These are phyloP conservation scores for Verticillium nonalfalfae DNA, from an alignment of 2,329 filamentous ascomycete species.

Conservation along the genomic window DNA sequence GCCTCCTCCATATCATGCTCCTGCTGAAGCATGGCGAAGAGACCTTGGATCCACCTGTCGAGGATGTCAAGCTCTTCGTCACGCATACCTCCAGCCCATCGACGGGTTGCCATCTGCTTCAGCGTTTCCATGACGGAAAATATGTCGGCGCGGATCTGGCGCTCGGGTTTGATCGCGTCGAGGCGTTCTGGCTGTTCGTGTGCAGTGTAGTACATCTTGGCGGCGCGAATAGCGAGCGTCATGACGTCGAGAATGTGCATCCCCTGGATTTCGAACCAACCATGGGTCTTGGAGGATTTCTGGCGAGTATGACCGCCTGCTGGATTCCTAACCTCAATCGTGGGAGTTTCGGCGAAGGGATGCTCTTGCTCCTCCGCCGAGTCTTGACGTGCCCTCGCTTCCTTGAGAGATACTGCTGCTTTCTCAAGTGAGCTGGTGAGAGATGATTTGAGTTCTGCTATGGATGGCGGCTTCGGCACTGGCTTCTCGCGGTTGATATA, in stretches of 20 bases:
- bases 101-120: constrained; percentile 83
- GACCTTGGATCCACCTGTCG: constrained; percentile 70
- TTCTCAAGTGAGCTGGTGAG: constrained; percentile 64
- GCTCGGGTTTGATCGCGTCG: constrained; percentile 82
- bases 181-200: constrained; percentile 83
- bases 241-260: constrained; percentile 89
- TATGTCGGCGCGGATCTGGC: constrained; percentile 75
- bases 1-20: constrained; percentile 73
- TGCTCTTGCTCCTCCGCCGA: background rate
- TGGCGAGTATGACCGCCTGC: constrained; percentile 22
- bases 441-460: constrained; percentile 65
- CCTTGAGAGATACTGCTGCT: constrained; percentile 60
- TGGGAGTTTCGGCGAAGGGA: constrained; percentile 1
- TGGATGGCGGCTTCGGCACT: constrained; percentile 76
- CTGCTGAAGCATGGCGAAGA: constrained; percentile 67
- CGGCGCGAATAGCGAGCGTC: constrained; percentile 90
- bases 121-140: constrained; percentile 83
- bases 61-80: constrained; percentile 73
- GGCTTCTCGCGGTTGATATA: constrained; percentile 82
- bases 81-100: constrained; percentile 77
- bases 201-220: constrained; percentile 92
- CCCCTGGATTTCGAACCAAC: constrained; percentile 83
- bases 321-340: constrained; percentile 19
- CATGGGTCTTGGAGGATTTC: constrained; percentile 43
- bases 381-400: constrained; percentile 38